These are phyloP conservation scores for Parsonsia alboflavescens DNA, from an alignment of 257 asterid species.

Conservation along the genomic window DNA sequence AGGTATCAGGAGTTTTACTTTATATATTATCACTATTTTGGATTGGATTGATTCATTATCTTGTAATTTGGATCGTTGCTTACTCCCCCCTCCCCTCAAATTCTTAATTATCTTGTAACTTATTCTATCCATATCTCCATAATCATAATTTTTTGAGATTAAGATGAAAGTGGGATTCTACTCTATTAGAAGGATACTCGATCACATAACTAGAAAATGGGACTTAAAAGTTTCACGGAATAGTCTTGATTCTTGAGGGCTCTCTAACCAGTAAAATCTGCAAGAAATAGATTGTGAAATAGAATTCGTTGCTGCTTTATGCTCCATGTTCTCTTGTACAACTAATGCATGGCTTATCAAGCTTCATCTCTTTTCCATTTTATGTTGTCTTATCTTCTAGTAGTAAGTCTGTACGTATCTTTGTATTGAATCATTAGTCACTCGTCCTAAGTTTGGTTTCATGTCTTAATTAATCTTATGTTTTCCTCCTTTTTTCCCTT, in stretches of 20 bases:
- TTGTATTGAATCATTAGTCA: neutral
- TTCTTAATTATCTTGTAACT: neutral
- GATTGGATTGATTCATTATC: neutral
- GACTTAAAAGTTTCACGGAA: neutral
- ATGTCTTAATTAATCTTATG: neutral
- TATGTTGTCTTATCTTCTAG: neutral
- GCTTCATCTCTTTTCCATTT: neutral
- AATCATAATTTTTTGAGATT: neutral
- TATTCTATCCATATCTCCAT: neutral
- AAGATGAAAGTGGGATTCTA: neutral
- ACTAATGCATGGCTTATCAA: too few relatives aligned
- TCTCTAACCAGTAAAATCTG: neutral
- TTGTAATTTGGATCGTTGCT: neutral
- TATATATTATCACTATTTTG: too few relatives aligned
- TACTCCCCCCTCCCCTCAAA: neutral
- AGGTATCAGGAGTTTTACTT: constrained; percentile 19
- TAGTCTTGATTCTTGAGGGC: neutral
- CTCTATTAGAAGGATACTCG: too few relatives aligned
- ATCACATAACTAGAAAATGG: neutral
- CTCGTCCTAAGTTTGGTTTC: neutral
- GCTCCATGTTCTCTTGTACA: neutral
- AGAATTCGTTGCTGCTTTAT: neutral
- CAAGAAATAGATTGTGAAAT: neutral
- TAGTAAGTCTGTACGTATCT: too few relatives aligned
- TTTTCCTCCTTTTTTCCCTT: neutral